Percentiles rank a stretch among this genome's conserved stretches.
These are phyloP conservation scores for Mallotus japonicus DNA, from an alignment of 441 rosid genomes.

Conservation along the genomic window DNA sequence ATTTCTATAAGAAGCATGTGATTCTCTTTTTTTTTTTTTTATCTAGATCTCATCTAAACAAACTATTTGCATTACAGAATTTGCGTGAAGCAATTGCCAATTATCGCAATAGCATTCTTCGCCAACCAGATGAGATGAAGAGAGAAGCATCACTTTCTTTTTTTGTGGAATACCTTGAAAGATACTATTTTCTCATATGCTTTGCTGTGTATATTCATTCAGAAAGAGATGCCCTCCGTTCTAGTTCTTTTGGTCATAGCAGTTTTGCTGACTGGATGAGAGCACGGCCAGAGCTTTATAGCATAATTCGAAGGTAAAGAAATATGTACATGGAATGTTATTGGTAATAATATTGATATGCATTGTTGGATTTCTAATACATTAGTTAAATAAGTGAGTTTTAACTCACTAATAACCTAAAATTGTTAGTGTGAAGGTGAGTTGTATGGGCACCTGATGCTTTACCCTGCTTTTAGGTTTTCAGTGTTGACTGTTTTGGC, in stretches of 20 bases:
- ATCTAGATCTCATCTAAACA: slow-evolving; percentile 24
- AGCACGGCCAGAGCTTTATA: slow-evolving; percentile 98
- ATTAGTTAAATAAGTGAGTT: not conserved
- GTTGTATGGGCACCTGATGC: not conserved
- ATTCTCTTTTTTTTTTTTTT: slow-evolving; percentile 15
- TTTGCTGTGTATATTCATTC: slow-evolving; percentile 97
- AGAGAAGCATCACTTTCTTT: slow-evolving; percentile 94
- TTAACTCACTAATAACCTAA: slow-evolving; percentile 4
- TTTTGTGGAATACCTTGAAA: slow-evolving; percentile 96
- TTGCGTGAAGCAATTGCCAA: slow-evolving; percentile 95
- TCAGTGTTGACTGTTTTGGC: not conserved
- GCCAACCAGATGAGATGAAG: slow-evolving; percentile 99
- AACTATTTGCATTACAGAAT: slow-evolving; percentile 60
- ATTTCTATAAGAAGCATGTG: slow-evolving; percentile 18
- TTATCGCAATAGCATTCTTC: slow-evolving; percentile 90
- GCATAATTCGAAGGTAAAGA: slow-evolving; percentile 91
- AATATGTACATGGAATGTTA: not conserved
- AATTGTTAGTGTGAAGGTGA: not conserved
- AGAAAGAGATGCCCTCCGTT: slow-evolving; percentile 77
- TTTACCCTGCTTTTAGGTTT: slow-evolving; percentile 16
- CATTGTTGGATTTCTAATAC: slow-evolving; percentile 7
- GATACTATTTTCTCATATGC: slow-evolving; percentile 98
- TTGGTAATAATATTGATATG: slow-evolving; percentile 2
- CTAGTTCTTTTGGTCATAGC: slow-evolving; percentile 72
- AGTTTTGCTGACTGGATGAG: slow-evolving; percentile 99